These are phyloP conservation scores for Claviceps africana DNA, from an alignment of 2,329 filamentous ascomycete genomes.

Conservation along the genomic window DNA sequence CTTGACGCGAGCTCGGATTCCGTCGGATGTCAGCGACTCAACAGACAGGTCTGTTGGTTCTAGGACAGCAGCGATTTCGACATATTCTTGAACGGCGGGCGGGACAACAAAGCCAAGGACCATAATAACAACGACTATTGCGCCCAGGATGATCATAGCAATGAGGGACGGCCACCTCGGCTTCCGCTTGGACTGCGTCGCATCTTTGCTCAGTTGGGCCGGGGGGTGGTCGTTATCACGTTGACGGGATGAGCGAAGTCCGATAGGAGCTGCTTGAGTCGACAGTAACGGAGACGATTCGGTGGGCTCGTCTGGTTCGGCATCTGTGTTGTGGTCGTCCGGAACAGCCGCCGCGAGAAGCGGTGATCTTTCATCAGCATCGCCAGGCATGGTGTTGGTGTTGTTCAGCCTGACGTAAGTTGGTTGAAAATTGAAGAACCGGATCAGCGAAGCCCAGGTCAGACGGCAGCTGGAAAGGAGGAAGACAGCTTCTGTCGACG, in stretches of 20 bases:
- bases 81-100: slow-evolving; percentile 70
- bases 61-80: slow-evolving; percentile 67
- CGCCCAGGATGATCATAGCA: slow-evolving; percentile 52
- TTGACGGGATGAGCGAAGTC: slow-evolving; percentile 18
- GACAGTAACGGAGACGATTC: slow-evolving; percentile 42
- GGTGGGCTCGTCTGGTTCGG: slow-evolving; percentile 8
- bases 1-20: slow-evolving; percentile 66
- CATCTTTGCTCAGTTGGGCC: slow-evolving; percentile 11
- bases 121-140: slow-evolving; percentile 54
- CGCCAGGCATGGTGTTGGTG: slow-evolving; percentile 25
- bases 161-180: slow-evolving; percentile 63
- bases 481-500: neutral
- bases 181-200: slow-evolving; percentile 13
- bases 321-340: slow-evolving; percentile 12
- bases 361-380: slow-evolving; percentile 26
- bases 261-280: slow-evolving; percentile 7
- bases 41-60: slow-evolving; percentile 75
- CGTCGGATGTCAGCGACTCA: slow-evolving; percentile 66
- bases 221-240: slow-evolving; percentile 5
- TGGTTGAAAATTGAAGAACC: neutral
- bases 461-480: neutral
- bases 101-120: slow-evolving; percentile 70
- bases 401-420: neutral
- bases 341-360: slow-evolving; percentile 25
- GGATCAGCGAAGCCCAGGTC: neutral